Evolutionary conservation across 2,329 filamentous ascomycete species (phyloP), one percentile per base, ranked within the genome.

Genomic region (Botrytis byssoidea): DNA sequence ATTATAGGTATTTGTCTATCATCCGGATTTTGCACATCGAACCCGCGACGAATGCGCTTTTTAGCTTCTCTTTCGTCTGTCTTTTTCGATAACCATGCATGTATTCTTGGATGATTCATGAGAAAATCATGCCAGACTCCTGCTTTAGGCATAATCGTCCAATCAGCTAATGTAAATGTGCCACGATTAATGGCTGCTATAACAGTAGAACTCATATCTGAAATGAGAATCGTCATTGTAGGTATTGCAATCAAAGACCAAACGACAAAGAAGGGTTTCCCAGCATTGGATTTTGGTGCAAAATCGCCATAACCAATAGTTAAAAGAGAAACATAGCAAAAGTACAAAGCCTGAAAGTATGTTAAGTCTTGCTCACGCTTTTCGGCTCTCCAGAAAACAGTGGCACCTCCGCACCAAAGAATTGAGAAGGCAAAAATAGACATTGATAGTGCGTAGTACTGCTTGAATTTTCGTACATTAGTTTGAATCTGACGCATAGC

Each of bases 271-370:
- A 93, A 91, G 0, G 89, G 88, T 65, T 91, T 87, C 6, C 90
- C 90, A 0, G 89, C 85, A 77, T 92, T 92, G 10, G 86, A 88
- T 74, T 86, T 86, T 0, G 91, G 91, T 14, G 87, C 85, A 32
- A 91, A 83, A 77, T 93, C 91, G 10, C 91, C 91, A 76, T 92
- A 92, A 1, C 91, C 91, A 63, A 93, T 90, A 0, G 91, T 92
- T 16, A 93, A 80, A 1, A 93, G 86, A 2, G 87, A 88, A 32
- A 91, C 87, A 77, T 91, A 93, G 79, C 89, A 91, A 81, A 93
- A 92, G 80, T 93, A 93, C 12, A 93, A 81, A 0, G 88, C 84
- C 76, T 92, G 82, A 77, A 92, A 92, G 78, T 93, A 93, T 5
- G 82, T 85, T 79, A 90, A 83, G 2, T 80, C 77, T 77, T 89